Conservation (phyloP, 371 early-diverging fungal species). For the Actinomucor elegans region DNA sequence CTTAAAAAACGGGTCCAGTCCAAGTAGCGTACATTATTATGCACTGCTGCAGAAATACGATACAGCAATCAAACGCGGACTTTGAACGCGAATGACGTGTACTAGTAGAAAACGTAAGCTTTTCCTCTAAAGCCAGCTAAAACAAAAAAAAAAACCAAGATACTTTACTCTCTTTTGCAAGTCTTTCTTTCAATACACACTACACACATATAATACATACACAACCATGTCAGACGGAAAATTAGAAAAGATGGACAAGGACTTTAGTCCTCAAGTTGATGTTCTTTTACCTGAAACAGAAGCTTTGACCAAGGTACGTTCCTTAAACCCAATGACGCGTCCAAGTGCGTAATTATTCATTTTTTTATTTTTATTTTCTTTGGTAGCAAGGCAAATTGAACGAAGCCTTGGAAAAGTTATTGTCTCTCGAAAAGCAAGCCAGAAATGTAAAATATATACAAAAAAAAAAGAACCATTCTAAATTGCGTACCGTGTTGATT, state of each 20-base stretch:
- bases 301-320: conserved; percentile 61
- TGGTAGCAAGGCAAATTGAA: conserved; percentile 66
- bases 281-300: conserved; percentile 79
- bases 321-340: not conserved
- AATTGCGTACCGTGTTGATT: too few relatives aligned
- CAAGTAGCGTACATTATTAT: too few relatives aligned
- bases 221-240: conserved; percentile 56
- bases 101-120: conserved; percentile 3
- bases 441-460: conserved; percentile 68
- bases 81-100: conserved; percentile 2
- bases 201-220: not conserved
- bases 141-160: too few relatives aligned
- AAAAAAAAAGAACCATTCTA: not conserved
- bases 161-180: too few relatives aligned
- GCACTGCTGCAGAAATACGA: too few relatives aligned
- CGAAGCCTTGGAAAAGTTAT: conserved; percentile 82
- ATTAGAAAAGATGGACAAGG: conserved; percentile 89
- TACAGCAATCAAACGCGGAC: too few relatives aligned
- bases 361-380: not conserved
- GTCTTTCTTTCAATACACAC: too few relatives aligned
- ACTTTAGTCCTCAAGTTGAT: conserved; percentile 83
- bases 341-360: too few relatives aligned
- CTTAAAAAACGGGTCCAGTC: too few relatives aligned
- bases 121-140: too few relatives aligned
- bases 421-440: conserved; percentile 87